Evolutionary conservation across 116 monocot genomes (phyloP), one percentile per base, ranked within the genome.

Genomic region (Phalaenopsis hybrid): DNA sequence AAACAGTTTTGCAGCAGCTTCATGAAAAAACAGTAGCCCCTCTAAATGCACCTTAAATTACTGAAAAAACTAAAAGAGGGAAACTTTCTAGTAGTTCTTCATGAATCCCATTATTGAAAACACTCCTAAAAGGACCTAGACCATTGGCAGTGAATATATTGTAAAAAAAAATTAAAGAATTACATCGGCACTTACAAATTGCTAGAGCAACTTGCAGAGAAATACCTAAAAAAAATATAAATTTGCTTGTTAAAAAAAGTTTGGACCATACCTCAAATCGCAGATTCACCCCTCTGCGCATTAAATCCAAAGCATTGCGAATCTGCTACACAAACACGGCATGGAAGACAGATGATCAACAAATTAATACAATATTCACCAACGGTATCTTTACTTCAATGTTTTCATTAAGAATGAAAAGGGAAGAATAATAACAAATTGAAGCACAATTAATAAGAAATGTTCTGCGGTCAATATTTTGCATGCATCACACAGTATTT

Each of bases 221-320:
- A 72, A 72, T 41, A 33, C 41, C 21, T 37, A 72, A 4, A 72
- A 72, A 72, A 31, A 33, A 4, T 12, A 16, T 28, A 72, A 72
- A 34, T 72, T 72, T 72, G 72, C 21, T 72, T 37, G 37, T 17
- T 28, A 28, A 34, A 37, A 72, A 16, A 34, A 72, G 15, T 15
- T 72, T 67, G 13, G 16, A 79, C 73, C 88, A 86, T 9, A 91
- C 93, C 93, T 93, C 93, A 78, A 91, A 85, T 74, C 86, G 84
- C 51, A 91, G 18, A 84, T 81, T 86, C 17, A 85, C 89, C 9
- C 88, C 89, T 67, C 91, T 81, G 20, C 89, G 91, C 87, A 91
- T 82, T 49, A 83, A 78, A 85, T 89, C 86, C 78, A 93, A 76
- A 59, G 89, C 93, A 85, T 84, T 91, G 37, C 86, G 88, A 81